These are phyloP conservation scores for Lichtheimia corymbifera DNA, from an alignment of 371 early-diverging fungal genomes.

Conservation along the genomic window DNA sequence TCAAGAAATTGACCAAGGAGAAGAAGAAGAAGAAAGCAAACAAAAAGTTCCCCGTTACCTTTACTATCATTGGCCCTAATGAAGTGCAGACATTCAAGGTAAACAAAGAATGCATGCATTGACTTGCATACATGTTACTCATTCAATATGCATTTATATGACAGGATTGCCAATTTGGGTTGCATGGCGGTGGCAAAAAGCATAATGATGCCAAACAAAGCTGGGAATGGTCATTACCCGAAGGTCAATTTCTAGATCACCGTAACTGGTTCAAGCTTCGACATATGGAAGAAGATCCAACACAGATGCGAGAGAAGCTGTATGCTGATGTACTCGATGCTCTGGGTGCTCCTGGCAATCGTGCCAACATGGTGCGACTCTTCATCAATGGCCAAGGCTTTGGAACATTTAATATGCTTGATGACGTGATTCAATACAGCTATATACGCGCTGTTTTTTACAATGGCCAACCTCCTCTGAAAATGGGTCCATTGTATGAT, in stretches of 20 bases:
- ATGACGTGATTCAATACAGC: conserved; percentile 50
- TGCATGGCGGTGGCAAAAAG: conserved; percentile 55
- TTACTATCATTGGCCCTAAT: conserved; percentile 48
- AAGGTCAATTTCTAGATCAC: conserved; percentile 33
- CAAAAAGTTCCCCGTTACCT: conserved; percentile 24
- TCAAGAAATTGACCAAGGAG: conserved; percentile 16
- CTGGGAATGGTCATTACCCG: conserved; percentile 47
- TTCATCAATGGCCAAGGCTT: conserved; percentile 54
- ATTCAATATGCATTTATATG: neutral
- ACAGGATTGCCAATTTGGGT: conserved; percentile 41
- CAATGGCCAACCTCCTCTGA: conserved; percentile 38
- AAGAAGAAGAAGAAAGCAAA: conserved; percentile 23
- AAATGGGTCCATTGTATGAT: conserved; percentile 56
- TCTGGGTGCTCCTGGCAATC: conserved; percentile 53
- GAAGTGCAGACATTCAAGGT: conserved; percentile 42
- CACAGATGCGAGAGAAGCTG: conserved; percentile 62
- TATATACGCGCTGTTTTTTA: conserved; percentile 53
- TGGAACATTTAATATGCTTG: conserved; percentile 60
- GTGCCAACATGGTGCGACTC: conserved; percentile 56
- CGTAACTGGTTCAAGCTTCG: conserved; percentile 59
- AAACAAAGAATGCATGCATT: neutral
- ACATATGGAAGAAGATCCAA: conserved; percentile 62
- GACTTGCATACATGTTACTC: too few relatives aligned
- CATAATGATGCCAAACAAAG: conserved; percentile 60
- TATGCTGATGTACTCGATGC: conserved; percentile 56